A percentile compares a stretch with the other conserved stretches of the same genome.
Conservation (phyloP, 1,284 basidiomycete genomes). For the Peniophora sp. region DNA sequence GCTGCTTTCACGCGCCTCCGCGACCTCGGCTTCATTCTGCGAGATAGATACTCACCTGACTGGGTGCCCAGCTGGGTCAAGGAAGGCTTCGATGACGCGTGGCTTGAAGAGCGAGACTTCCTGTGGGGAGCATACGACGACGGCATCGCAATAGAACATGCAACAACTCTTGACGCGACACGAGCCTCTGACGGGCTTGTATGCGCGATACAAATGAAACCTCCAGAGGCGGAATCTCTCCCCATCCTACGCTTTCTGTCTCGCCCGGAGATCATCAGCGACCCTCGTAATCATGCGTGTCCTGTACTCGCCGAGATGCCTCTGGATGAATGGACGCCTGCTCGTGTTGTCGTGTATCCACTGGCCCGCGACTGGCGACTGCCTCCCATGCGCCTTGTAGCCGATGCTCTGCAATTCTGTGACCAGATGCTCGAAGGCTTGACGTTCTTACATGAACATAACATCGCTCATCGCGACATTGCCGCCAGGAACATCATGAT, state of each 20-base stretch:
- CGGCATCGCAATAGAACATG: background rate
- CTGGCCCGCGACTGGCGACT: background rate
- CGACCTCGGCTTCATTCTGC: background rate
- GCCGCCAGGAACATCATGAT: background rate
- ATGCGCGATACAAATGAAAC: background rate
- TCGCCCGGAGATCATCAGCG: background rate
- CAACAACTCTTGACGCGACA: background rate
- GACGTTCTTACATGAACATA: background rate
- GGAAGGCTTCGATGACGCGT: background rate
- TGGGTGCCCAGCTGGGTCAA: background rate
- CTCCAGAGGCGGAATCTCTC: background rate
- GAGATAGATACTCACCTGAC: background rate
- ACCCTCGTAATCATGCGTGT: background rate
- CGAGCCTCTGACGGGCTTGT: background rate
- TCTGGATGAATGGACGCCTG: background rate
- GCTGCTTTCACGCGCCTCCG: background rate
- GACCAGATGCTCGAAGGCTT: background rate
- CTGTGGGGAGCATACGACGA: background rate
- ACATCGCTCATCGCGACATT: background rate
- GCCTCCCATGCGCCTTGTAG: background rate
- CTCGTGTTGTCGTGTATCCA: background rate
- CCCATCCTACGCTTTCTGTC: background rate
- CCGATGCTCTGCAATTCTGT: background rate
- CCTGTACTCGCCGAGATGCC: background rate
- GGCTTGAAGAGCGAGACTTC: background rate